phyloP scores from a whole-genome alignment of 371 early-diverging fungal species.

The Sporodiniella umbellata region DNA sequence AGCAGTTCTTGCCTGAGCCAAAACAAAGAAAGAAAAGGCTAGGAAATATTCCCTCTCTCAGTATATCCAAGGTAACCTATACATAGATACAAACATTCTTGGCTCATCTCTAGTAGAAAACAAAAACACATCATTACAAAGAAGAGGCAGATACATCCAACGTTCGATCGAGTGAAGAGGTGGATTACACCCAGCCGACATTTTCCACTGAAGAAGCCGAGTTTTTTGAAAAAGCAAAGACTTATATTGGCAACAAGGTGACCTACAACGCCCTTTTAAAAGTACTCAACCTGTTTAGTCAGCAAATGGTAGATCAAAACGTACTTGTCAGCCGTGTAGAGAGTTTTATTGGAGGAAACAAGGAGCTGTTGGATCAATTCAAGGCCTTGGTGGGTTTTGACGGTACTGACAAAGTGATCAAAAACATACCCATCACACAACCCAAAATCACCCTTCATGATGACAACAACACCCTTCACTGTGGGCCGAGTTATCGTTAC shows the following conservation, averaged over 20 bases:
- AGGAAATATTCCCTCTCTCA: slow-evolving; percentile 6
- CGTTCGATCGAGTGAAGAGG: slow-evolving; percentile 3
- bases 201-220: slow-evolving; percentile 74
- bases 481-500: slow-evolving; percentile 65
- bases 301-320: slow-evolving; percentile 87
- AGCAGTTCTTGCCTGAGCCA: slow-evolving; percentile 87
- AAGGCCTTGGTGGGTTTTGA: slow-evolving; percentile 92
- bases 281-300: slow-evolving; percentile 93
- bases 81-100: not conserved
- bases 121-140: slow-evolving; percentile 5
- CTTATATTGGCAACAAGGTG: slow-evolving; percentile 75
- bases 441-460: slow-evolving; percentile 11
- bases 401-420: slow-evolving; percentile 45
- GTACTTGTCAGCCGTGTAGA: slow-evolving; percentile 81
- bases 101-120: not conserved
- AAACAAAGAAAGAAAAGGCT: slow-evolving; percentile 14
- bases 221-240: slow-evolving; percentile 88
- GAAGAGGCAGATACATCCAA: slow-evolving; percentile 4
- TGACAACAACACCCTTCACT: slow-evolving; percentile 24
- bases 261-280: slow-evolving; percentile 97
- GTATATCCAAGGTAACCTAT: slow-evolving; percentile 12
- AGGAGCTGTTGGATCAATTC: slow-evolving; percentile 91
- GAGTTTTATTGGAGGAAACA: slow-evolving; percentile 71
- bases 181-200: slow-evolving; percentile 21
- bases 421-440: slow-evolving; percentile 18